Evolutionary conservation across 495 filamentous ascomycete species (phyloP).

Genomic region (Ramalina intermedia): DNA sequence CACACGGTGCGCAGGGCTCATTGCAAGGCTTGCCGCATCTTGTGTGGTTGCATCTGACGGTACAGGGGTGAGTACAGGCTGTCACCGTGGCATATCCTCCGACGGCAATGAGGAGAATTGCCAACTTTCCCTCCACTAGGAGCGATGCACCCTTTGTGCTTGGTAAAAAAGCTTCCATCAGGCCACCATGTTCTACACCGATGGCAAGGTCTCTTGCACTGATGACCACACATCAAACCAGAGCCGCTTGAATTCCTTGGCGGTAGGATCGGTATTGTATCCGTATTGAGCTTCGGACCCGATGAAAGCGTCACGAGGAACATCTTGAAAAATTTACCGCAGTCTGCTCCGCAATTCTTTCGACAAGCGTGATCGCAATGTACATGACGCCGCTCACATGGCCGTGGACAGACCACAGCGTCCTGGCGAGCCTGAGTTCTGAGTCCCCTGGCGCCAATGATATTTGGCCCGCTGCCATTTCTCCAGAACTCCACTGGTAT

Average conservation of each 20-base stretch:
- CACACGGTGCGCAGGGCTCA: constrained; percentile 48
- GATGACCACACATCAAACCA: constrained; percentile 9
- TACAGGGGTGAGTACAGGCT: constrained; percentile 36
- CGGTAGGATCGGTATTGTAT: constrained; percentile 19
- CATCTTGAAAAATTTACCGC: constrained; percentile 12
- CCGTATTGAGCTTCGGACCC: constrained; percentile 32
- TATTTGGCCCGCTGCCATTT: too few relatives aligned
- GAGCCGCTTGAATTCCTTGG: not conserved
- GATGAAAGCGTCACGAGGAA: constrained; percentile 20
- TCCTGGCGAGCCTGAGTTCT: constrained; percentile 36
- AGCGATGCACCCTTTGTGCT: constrained; percentile 31
- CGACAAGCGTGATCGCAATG: constrained; percentile 46
- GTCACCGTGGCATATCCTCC: constrained; percentile 30
- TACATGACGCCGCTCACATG: constrained; percentile 33
- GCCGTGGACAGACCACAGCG: constrained; percentile 38
- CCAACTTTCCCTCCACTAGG: constrained; percentile 31
- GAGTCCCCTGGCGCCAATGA: too few relatives aligned
- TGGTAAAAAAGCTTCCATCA: constrained; percentile 12
- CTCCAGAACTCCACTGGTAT: too few relatives aligned
- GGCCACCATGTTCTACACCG: constrained; percentile 23
- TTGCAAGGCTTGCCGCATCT: constrained; percentile 37
- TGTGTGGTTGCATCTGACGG: constrained; percentile 38
- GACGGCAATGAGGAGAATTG: constrained; percentile 39
- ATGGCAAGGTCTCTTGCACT: constrained; percentile 30
- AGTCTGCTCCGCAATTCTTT: constrained; percentile 34